A percentile compares a stretch with the other conserved stretches of the same genome.
Conservation (phyloP, 805 yeast genomes). For the Barnettozyma pratensis region DNA sequence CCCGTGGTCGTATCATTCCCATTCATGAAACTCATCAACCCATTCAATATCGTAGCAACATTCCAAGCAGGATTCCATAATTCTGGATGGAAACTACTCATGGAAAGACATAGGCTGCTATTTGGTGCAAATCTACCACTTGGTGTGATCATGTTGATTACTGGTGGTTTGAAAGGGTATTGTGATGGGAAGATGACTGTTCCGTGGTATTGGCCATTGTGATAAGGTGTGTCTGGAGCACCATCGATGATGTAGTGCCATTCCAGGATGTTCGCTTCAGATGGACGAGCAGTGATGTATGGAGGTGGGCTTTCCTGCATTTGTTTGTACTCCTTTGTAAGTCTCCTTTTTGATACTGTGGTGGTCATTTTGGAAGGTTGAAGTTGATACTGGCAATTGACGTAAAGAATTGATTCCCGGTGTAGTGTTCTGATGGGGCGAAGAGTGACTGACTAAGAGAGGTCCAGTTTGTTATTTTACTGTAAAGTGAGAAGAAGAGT, state of each 20-base stretch:
- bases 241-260: conserved; percentile 94
- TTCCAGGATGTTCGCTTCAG: conserved; percentile 77
- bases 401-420: no score
- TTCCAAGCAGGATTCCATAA: conserved; percentile 96
- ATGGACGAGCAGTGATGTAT: conserved; percentile 75
- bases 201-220: conserved; percentile 84
- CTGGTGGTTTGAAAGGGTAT: conserved; percentile 87
- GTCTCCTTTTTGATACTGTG: conserved; percentile 38
- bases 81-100: conserved; percentile 92
- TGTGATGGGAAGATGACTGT: conserved; percentile 72
- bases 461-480: no score
- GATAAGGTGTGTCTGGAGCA: conserved; percentile 85
- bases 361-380: conserved; percentile 28
- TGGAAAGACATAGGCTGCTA: conserved; percentile 72
- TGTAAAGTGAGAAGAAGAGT: no score
- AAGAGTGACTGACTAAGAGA: no score
- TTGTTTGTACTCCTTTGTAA: conserved; percentile 75
- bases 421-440: no score
- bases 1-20: conserved; percentile 83
- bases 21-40: conserved; percentile 86
- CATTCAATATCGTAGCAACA: conserved; percentile 80
- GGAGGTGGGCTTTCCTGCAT: conserved; percentile 79
- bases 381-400: no score
- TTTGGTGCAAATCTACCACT: conserved; percentile 79
- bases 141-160: conserved; percentile 83